A percentile compares a stretch with the other conserved stretches of the same genome.
phyloP scores from a whole-genome alignment of 2,329 filamentous ascomycete genomes.

The Huntiella abstrusa region DNA sequence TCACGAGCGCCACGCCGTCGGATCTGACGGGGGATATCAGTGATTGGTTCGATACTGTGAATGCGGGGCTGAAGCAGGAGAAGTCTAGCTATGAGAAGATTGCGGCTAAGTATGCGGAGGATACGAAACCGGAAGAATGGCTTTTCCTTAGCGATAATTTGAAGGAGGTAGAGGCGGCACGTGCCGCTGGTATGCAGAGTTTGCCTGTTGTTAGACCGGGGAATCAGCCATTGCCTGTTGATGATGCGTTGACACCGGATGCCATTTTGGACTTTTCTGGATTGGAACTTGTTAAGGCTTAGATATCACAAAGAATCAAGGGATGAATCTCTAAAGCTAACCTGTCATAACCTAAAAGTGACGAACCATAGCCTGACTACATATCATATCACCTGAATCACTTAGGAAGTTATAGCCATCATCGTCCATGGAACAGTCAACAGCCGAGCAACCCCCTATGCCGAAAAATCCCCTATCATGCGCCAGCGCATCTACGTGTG shows the following conservation, averaged over 20 bases:
- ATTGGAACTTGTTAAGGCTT: slow-evolving; percentile 6
- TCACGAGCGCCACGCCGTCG: slow-evolving; percentile 38
- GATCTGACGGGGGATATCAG: slow-evolving; percentile 40
- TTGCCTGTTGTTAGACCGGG: slow-evolving; percentile 47
- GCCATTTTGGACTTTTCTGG: slow-evolving; percentile 20
- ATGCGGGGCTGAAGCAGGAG: slow-evolving; percentile 57
- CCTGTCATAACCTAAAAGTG: too few relatives aligned
- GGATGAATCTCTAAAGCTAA: too few relatives aligned
- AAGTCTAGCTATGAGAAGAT: slow-evolving; percentile 49
- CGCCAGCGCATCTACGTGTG: too few relatives aligned
- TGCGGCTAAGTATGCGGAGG: slow-evolving; percentile 20
- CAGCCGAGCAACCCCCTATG: too few relatives aligned
- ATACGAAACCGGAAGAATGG: slow-evolving; percentile 33
- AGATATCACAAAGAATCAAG: neutral
- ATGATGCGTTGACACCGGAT: slow-evolving; percentile 21
- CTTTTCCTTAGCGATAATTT: slow-evolving; percentile 72
- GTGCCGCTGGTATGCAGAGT: slow-evolving; percentile 42
- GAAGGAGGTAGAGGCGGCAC: slow-evolving; percentile 45
- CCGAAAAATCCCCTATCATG: too few relatives aligned
- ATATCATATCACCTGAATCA: too few relatives aligned
- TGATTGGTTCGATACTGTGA: slow-evolving; percentile 64
- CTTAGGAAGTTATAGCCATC: too few relatives aligned
- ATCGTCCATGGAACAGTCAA: too few relatives aligned
- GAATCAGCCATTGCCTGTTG: slow-evolving; percentile 42
- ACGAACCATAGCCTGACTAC: too few relatives aligned